Base-by-base conservation (phyloP, 208 protist genomes). In the Leishmania aethiopica region DNA sequence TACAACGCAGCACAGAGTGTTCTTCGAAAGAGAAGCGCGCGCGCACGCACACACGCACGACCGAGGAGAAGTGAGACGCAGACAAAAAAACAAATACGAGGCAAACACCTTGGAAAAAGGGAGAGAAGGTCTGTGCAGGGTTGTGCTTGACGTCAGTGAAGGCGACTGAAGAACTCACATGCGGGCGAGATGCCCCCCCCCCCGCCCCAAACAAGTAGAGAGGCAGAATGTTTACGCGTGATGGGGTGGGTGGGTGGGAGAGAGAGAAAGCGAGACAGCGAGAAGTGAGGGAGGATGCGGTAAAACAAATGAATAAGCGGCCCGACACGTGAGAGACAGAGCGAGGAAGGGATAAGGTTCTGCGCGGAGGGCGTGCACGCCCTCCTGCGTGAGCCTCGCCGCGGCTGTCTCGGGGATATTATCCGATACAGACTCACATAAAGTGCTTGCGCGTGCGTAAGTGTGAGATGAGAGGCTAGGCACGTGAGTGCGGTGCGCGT, bases 11-110 rank as follows among this genome's bases (percentile, higher is more conserved):
- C 10, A 45, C 25, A 72, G 35, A 11, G 40, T 47, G 22, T 32
- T 42, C 42, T 32, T 47, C 4, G 0, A 73, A 28, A n/a, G 40
- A 51, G 40, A 73, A 22, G 22, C 22, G 51, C 22, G n/a, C 69
- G 35, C 11, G 42, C 49, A 77, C 17, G 32, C 47, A 55, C 64
- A 47, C 25, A 45, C 45, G 37, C 32, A 64, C 11, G 62, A 59
- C 32, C 77, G 51, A 17, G 17, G n/a, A 40, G 28, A 59, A 3
- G 37, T 6, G 32, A 79, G 49, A 66, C 55, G 78, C 62, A 40
- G 57, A 84, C 1, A 78, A 82, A 32, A 78, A 71, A 32, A 81
- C 59, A 81, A 77, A 64, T 25, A 74, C 1, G 28, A 51, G 78
- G 64, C 0, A 4, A 49, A 76, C 32, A 57, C 10, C 64, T 69